phyloP scores from a whole-genome alignment of 257 asterid genomes.

The Solanum boliviense region DNA sequence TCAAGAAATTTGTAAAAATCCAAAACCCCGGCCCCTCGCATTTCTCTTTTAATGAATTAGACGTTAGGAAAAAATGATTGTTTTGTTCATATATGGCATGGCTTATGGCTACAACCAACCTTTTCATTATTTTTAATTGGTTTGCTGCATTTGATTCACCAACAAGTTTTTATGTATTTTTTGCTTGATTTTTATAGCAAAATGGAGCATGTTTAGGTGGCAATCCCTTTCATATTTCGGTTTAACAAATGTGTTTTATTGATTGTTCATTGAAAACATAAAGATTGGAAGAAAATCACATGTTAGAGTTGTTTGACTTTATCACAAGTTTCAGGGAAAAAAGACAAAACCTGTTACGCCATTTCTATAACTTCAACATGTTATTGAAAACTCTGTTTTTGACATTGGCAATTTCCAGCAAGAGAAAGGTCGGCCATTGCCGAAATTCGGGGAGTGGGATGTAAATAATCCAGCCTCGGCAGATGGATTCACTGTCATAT shows the following conservation, averaged over 20 bases:
- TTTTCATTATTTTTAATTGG: not conserved
- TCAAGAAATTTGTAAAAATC: not conserved
- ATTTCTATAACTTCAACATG: not conserved
- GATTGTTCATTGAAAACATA: not conserved
- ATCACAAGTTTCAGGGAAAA: not conserved
- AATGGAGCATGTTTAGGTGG: not conserved
- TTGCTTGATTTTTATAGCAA: not conserved
- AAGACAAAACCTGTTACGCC: not conserved
- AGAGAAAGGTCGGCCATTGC: slow-evolving; percentile 32
- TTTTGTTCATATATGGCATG: not conserved
- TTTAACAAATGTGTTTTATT: not conserved
- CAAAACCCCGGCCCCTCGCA: not conserved
- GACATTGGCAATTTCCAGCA: slow-evolving; percentile 1
- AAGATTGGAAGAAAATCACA: not conserved
- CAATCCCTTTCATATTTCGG: not conserved
- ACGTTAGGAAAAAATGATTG: not conserved
- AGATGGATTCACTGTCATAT: slow-evolving; percentile 41
- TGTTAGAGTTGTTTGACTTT: not conserved
- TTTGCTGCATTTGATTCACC: not conserved
- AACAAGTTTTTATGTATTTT: not conserved
- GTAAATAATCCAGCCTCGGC: slow-evolving; percentile 38
- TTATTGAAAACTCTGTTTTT: not conserved
- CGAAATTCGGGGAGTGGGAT: slow-evolving; percentile 46
- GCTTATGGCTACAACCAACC: not conserved
- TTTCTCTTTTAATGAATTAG: not conserved